A percentile compares a stretch with the other conserved stretches of the same genome.
phyloP scores from a whole-genome alignment of 2,329 filamentous ascomycete species.

The Exophiala oligosperma region DNA sequence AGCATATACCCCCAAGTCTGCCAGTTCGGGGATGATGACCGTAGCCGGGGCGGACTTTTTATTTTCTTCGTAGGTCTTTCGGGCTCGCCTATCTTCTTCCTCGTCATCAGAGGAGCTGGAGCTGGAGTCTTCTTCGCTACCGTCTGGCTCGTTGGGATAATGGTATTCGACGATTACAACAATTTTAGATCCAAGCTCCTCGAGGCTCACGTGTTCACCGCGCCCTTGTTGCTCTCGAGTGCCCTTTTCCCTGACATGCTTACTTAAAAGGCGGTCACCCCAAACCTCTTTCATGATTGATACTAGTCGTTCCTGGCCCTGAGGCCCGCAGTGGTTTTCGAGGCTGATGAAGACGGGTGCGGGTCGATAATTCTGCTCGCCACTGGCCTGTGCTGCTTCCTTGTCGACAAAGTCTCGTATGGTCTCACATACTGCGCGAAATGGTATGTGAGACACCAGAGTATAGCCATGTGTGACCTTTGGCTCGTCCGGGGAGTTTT shows the following conservation, averaged over 20 bases:
- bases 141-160: constrained; percentile 18
- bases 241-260: constrained; percentile 25
- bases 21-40: constrained; percentile 27
- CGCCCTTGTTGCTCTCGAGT: constrained; percentile 24
- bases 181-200: constrained; percentile 28
- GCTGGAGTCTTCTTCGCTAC: constrained; percentile 6
- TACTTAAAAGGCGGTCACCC: constrained; percentile 26
- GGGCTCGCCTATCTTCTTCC: constrained; percentile 17
- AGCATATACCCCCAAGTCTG: constrained; percentile 30
- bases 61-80: constrained; percentile 24
- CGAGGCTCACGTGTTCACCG: constrained; percentile 25
- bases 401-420: constrained; percentile 28
- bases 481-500: constrained; percentile 25
- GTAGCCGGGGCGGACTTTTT: constrained; percentile 18
- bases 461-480: constrained; percentile 31
- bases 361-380: constrained; percentile 17
- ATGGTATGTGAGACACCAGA: constrained; percentile 25
- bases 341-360: constrained; percentile 27
- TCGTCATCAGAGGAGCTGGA: constrained; percentile 13
- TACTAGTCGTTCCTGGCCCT: constrained; percentile 26
- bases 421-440: constrained; percentile 28
- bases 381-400: constrained; percentile 14
- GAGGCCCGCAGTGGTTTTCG: constrained; percentile 27
- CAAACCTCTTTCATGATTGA: constrained; percentile 28
- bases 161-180: constrained; percentile 30